These are phyloP conservation scores for Trichoderma arundinaceum DNA, from an alignment of 2,329 filamentous ascomycete genomes.

Conservation along the genomic window DNA sequence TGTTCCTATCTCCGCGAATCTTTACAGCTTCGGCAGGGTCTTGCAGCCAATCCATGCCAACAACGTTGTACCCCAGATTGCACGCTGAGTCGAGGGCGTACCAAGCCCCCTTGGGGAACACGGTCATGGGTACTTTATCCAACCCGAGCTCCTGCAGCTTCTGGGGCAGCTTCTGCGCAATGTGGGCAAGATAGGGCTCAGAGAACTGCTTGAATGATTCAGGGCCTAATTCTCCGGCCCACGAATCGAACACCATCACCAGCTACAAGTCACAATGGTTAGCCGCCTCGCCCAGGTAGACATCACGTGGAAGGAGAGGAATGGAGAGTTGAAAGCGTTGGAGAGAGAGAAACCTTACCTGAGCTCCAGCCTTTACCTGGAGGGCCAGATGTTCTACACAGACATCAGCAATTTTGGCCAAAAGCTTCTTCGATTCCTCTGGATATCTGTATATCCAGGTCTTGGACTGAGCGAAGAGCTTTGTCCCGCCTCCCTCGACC, in stretches of 20 bases:
- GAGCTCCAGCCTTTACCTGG: slow-evolving; percentile 91
- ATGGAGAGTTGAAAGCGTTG: background rate
- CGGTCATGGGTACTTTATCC: slow-evolving; percentile 90
- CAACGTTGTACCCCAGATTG: slow-evolving; percentile 87
- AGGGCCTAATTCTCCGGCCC: slow-evolving; percentile 92
- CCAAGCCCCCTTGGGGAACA: slow-evolving; percentile 98
- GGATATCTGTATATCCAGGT: slow-evolving; percentile 95
- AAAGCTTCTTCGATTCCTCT: slow-evolving; percentile 75
- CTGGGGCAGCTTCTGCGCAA: slow-evolving; percentile 78
- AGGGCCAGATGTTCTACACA: slow-evolving; percentile 93
- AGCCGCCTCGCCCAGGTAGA: background rate
- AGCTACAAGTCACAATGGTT: slow-evolving; percentile 55
- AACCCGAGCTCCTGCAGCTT: slow-evolving; percentile 75
- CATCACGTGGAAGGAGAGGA: background rate
- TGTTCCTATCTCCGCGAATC: slow-evolving; percentile 73
- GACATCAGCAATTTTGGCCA: slow-evolving; percentile 91
- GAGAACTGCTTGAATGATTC: slow-evolving; percentile 82
- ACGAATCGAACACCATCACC: slow-evolving; percentile 97
- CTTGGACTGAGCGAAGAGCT: slow-evolving; percentile 92
- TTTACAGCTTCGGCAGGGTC: slow-evolving; percentile 83
- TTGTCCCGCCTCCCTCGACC: slow-evolving; percentile 96
- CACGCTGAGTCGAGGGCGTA: slow-evolving; percentile 89
- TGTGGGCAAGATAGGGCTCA: slow-evolving; percentile 83
- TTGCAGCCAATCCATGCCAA: slow-evolving; percentile 94
- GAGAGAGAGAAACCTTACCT: slow-evolving; percentile 57